Evolutionary conservation across 139 green algal species (phyloP).

Genomic region (Chlamydomonas schloesseri): DNA sequence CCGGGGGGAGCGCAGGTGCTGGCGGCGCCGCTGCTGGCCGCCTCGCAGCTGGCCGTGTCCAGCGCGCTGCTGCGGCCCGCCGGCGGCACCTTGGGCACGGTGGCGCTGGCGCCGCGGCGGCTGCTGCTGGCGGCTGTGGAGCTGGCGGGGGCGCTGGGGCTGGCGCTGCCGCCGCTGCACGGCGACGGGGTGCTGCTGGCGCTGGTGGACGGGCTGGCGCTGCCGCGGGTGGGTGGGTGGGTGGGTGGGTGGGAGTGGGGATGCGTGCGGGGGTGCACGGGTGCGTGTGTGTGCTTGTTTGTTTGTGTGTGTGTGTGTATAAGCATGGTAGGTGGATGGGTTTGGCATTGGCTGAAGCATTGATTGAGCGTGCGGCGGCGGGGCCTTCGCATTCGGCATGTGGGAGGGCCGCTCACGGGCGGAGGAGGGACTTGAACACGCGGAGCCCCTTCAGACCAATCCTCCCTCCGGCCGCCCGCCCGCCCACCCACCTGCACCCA

Average conservation of each 20-base stretch:
- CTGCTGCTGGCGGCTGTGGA: not conserved
- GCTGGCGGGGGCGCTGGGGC: conserved; percentile 2
- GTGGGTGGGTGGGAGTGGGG: not conserved
- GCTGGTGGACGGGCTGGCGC: not conserved
- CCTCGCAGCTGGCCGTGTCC: not conserved
- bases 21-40: not conserved
- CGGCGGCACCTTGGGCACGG: not conserved
- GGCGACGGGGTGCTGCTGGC: conserved; percentile 6
- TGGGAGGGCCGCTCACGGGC: no score
- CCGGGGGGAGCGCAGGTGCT: no score
- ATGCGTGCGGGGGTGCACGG: not conserved
- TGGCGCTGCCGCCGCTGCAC: conserved; percentile 6
- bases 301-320: no score
- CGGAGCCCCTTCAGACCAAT: no score
- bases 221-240: conserved; percentile 8
- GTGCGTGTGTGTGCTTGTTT: no score
- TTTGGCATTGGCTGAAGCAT: no score
- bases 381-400: no score
- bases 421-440: no score
- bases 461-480: not conserved
- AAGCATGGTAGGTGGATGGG: no score
- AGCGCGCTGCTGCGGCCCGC: not conserved
- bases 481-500: no score
- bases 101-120: not conserved
- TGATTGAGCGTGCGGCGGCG: no score